Evolutionary conservation across 805 yeast species (phyloP), one percentile per base, ranked within the genome.

Genomic region (Yamadazyma akitaensis): DNA sequence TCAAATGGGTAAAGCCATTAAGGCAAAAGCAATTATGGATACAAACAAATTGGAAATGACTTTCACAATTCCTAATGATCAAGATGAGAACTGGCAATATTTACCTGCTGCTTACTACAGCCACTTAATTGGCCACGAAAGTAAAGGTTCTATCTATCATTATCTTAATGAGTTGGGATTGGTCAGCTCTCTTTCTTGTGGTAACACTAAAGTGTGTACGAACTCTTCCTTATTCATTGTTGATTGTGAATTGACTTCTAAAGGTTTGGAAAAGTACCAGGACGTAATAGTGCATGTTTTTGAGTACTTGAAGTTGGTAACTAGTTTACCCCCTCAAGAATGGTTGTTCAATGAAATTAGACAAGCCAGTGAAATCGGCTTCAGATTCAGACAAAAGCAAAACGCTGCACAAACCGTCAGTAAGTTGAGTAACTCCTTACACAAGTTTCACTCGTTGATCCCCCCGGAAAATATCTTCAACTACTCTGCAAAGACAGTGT

Each of bases 51-150:
- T 94, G 37, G 85, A 82, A 51, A 49, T 94, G 12, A 63, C 79
- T 2, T 94, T 94, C 64, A 72, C 77, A 43, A 79, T 87, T 11
- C 97, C 97, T 2, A 90, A 87, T 58, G 83, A 84, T 53, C 77
- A 79, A 43, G 77, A 76, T 21, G 63, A 68, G 42, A 51, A 62
- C 18, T 87, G 91, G 87, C 76, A 77, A 44, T 75, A 77, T 19
- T 81, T 81, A 54, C 96, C 97, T 0, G 75, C 79, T 6, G 79
- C 76, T 46, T 86, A 89, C 64, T 77, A 71, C 53, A 80, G 91
- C 17, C 97, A 94, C 63, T 71, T 94, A 44, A 68, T 92, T 40
- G 98, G 98, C 35, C 98, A 92, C 64, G 99, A 92, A 68, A 87
- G 94, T 40, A 75, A 83, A 41, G 98, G 98, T 1, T 89, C 97